Conservation (phyloP, 129 eudicot species). For the Tagetes erecta region DNA sequence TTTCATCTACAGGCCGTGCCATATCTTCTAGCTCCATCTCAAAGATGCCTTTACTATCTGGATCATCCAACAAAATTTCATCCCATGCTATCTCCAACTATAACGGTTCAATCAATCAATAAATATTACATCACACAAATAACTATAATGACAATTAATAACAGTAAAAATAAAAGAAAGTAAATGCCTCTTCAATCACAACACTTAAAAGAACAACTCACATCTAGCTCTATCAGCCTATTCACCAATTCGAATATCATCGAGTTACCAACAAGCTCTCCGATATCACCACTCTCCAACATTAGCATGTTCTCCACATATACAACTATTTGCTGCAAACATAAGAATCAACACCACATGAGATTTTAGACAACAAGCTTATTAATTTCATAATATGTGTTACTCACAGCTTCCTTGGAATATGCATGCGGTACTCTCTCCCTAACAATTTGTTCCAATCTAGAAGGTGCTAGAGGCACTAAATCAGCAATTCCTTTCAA, state of each 20-base stretch:
- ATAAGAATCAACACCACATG: neutral
- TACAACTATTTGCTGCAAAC: constrained; percentile 57
- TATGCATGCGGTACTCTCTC: constrained; percentile 61
- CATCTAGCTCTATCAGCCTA: constrained; percentile 82
- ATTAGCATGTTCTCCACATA: constrained; percentile 84
- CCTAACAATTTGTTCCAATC: constrained; percentile 60
- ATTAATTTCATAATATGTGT: constrained; percentile 7
- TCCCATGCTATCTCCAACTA: constrained; percentile 94
- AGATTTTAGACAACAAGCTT: neutral
- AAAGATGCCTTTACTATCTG: constrained; percentile 69
- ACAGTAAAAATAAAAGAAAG: neutral
- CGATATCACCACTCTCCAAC: constrained; percentile 79
- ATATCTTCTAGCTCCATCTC: constrained; percentile 82
- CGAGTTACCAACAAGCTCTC: constrained; percentile 73
- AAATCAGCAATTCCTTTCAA: constrained; percentile 62
- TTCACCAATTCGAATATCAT: constrained; percentile 72
- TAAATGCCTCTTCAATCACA: neutral
- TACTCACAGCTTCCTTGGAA: constrained; percentile 57
- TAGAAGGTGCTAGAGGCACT: constrained; percentile 80
- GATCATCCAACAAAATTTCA: constrained; percentile 68
- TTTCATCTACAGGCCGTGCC: constrained; percentile 47
- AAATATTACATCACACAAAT: neutral
- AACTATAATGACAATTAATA: neutral
- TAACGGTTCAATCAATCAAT: constrained; percentile 23
- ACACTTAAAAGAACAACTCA: constrained; percentile 42